phyloP scores from a whole-genome alignment of 2,329 filamentous ascomycete genomes.

The Mollisia scopiformis region DNA sequence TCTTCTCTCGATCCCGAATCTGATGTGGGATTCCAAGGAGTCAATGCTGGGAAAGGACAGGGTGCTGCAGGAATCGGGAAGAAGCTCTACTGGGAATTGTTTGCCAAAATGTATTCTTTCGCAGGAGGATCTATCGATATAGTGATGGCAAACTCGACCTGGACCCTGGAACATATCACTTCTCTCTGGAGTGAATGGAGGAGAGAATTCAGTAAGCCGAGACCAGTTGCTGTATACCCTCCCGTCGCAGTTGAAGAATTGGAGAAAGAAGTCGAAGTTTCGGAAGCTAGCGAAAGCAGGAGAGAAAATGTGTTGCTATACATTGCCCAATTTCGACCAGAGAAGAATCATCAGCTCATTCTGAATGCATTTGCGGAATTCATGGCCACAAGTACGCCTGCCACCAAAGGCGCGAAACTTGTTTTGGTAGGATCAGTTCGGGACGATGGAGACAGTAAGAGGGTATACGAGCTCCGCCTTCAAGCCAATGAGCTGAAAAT shows the following conservation, averaged over 20 bases:
- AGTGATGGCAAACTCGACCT: constrained; percentile 96
- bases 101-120: constrained; percentile 80
- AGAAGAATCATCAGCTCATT: constrained; percentile 93
- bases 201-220: constrained; percentile 44
- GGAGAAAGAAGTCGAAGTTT: constrained; percentile 72
- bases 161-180: constrained; percentile 86
- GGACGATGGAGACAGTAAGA: constrained; percentile 76
- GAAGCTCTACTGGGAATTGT: constrained; percentile 82
- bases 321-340: constrained; percentile 95
- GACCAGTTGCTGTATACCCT: constrained; percentile 80
- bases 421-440: constrained; percentile 92
- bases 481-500: constrained; percentile 85
- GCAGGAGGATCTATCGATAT: constrained; percentile 85
- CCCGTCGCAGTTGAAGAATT: constrained; percentile 90
- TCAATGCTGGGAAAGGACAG: constrained; percentile 81
- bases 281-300: constrained; percentile 65
- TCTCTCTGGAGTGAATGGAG: constrained; percentile 73
- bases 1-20: constrained; percentile 71
- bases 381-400: constrained; percentile 56
- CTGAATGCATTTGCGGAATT: constrained; percentile 83
- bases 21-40: constrained; percentile 63
- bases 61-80: constrained; percentile 75
- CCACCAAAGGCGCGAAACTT: constrained; percentile 63
- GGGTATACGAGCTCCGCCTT: constrained; percentile 86
- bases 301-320: constrained; percentile 80